Base-by-base conservation (phyloP, 2,329 filamentous ascomycete genomes). In the Neofusicoccum parvum region DNA sequence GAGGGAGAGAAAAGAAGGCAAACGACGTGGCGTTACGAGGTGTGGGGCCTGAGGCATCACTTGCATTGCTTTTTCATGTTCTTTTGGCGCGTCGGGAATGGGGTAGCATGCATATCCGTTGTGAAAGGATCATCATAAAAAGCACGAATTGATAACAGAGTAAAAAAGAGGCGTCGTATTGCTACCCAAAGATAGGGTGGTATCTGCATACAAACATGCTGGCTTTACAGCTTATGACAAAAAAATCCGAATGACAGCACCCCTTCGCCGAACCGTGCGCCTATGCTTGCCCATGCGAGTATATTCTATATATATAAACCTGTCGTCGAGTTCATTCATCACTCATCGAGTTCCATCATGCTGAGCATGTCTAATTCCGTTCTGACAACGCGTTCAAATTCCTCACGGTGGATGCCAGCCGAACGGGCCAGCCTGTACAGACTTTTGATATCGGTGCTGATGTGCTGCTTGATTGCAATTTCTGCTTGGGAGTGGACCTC, bases 401-500 rank as follows among this genome's bases (percentile, higher is more conserved):
- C 91, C 39, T 87, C 86, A 50, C 88, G 82, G 59, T 90, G 87
- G 70, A 95, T 93, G 0, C 91, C 91, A 23, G 87, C 87, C 1
- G 88, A 85, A 48, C 85, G 86, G 27, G 91, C 88, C 68, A 95
- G 78, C 69, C 90, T 79, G 75, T 88, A 94, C 69, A 95, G 77
- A 75, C 90, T 93, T 81, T 92, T 90, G 65, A 95, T 86, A 72
- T 88, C 91, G 9, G 90, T 88, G 41, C 88, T 89, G 50, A 95
- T 88, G 77, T 94, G 91, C 77, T 93, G 89, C 76, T 90, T 91
- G 64, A 95, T 87, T 14, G 88, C 90, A 64, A 90, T 86, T 77
- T 93, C 90, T 64, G 83, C 87, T 70, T 88, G 86, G 66, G 88
- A 86, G 70, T 85, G 84, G 68, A 82, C 86, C 67, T 81, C 80